phyloP scores from a whole-genome alignment of 73 alveolate genomes.

The Paramecium caudatum region DNA sequence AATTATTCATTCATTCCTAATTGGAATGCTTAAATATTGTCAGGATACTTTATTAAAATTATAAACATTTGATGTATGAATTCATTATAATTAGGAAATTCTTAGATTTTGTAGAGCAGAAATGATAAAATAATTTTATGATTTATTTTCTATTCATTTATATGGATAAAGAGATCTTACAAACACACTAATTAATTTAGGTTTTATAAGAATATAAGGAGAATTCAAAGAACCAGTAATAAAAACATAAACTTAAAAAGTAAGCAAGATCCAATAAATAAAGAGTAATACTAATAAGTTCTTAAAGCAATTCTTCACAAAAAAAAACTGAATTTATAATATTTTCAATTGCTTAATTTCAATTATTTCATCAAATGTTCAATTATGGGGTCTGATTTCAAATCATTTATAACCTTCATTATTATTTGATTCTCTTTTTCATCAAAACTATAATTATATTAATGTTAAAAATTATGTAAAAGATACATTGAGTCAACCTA shows the following conservation, averaged over 20 bases:
- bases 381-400: not conserved
- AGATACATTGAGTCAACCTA: slow-evolving; percentile 34
- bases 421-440: not conserved
- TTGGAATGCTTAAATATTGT: slow-evolving; percentile 53
- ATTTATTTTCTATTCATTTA: not conserved
- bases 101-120: not conserved
- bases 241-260: not conserved
- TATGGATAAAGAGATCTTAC: not conserved
- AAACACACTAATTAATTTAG: slow-evolving; percentile 20
- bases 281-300: not conserved
- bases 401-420: not conserved
- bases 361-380: slow-evolving; percentile 14
- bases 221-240: not conserved
- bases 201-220: slow-evolving; percentile 20
- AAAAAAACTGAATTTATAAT: not conserved
- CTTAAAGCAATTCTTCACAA: not conserved
- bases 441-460: not conserved
- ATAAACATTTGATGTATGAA: not conserved
- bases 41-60: not conserved
- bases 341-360: slow-evolving; percentile 8
- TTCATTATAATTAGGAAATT: not conserved
- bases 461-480: not conserved
- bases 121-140: slow-evolving; percentile 6
- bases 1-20: not conserved
- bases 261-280: not conserved